phyloP scores from a whole-genome alignment of 176 grass and related monocot species.

The Elymus sibiricus region DNA sequence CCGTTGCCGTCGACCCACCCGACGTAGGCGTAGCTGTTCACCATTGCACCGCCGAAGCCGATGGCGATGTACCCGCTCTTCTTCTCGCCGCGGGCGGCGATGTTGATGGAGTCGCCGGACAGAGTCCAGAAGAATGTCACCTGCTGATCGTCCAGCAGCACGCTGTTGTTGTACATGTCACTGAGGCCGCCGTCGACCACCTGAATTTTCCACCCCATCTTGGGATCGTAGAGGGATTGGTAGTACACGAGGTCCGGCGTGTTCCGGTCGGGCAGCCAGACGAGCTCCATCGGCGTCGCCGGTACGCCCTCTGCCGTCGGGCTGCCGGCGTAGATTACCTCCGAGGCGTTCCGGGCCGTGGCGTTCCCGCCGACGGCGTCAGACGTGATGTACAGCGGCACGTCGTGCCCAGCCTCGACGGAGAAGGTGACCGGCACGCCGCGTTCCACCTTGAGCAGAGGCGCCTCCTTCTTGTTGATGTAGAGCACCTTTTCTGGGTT shows the following conservation, averaged over 20 bases:
- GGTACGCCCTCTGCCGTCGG: slow-evolving; percentile 57
- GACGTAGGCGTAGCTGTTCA: slow-evolving; percentile 80
- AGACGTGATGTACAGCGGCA: slow-evolving; percentile 84
- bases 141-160: slow-evolving; percentile 84
- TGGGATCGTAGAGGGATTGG: slow-evolving; percentile 73
- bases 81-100: slow-evolving; percentile 69
- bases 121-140: slow-evolving; percentile 87
- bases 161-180: slow-evolving; percentile 95
- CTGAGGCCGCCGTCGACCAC: slow-evolving; percentile 81
- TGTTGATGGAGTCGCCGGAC: slow-evolving; percentile 61
- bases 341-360: slow-evolving; percentile 59
- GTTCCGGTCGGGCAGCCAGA: slow-evolving; percentile 81
- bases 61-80: slow-evolving; percentile 85
- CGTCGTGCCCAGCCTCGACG: slow-evolving; percentile 83
- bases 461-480: slow-evolving; percentile 98
- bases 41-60: slow-evolving; percentile 70
- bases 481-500: slow-evolving; percentile 78
- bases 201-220: slow-evolving; percentile 91
- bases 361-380: slow-evolving; percentile 81
- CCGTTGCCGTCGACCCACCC: slow-evolving; percentile 80
- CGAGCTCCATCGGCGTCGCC: slow-evolving; percentile 64
- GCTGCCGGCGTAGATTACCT: slow-evolving; percentile 73
- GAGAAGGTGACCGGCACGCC: slow-evolving; percentile 96
- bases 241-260: slow-evolving; percentile 87
- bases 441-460: slow-evolving; percentile 88